Base-by-base conservation (phyloP, 2,329 filamentous ascomycete species). In the Dothistroma septosporum region DNA sequence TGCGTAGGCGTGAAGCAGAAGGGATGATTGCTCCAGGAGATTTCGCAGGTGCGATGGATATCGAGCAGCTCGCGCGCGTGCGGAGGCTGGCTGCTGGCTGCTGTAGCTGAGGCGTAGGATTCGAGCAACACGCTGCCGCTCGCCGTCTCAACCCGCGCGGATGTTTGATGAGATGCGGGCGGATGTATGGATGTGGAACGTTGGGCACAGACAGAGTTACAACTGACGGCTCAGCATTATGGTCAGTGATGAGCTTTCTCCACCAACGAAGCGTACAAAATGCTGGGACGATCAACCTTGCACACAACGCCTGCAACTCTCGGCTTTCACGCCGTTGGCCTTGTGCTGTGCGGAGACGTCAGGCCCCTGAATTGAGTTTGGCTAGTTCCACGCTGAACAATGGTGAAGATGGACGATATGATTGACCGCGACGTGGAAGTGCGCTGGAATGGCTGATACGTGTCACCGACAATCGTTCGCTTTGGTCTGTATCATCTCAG, bases 161-260 rank as follows among this genome's bases (percentile, higher is more conserved):
- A 11, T n/a, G 21, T 10, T n/a, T 58, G 57, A 50, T 59, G 57
- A 59, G 57, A 50, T 59, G 57, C 57, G 32, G 57, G 50, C 28
- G 41, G 11, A 41, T 31, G 21, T 32, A 24, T 48, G 50, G 41
- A 22, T 41, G 35, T 24, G 49, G 32, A 50, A 53, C 50, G 57
- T 59, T 59, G 57, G 41, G 57, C 21, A 32, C 14, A 44, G 16
- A 44, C 41, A 4, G 41, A 44, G 41, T 44, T 44, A 16, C 14
- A 44, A n/a, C 4, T 21, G 41, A 44, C 41, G 41, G 14, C 41
- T 44, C 41, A 44, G 41, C 41, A 44, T 5, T 44, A 44, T 44
- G 14, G 41, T 16, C 4, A 16, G 35, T 37, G 16, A 44, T 21
- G 47, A 50, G 47, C 47, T 50, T 50, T 50, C 47, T 50, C 47